Evolutionary conservation across 805 yeast genomes (phyloP), one percentile per base, ranked within the genome.

Genomic region (Metschnikowia continentalis): DNA sequence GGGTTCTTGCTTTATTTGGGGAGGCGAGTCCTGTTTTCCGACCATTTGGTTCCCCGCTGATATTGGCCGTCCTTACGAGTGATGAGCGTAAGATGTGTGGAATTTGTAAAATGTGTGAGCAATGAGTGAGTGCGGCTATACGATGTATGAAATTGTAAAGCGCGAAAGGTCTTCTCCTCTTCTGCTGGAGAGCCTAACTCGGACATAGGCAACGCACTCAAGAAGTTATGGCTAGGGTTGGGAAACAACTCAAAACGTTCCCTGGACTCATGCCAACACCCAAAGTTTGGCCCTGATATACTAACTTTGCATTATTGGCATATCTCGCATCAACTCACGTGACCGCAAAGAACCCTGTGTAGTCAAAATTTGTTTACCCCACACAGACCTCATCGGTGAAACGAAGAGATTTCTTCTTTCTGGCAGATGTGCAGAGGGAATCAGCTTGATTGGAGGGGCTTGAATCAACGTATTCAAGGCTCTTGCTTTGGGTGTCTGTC

Each of bases 351-450:
- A 10, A 19, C 17, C 20, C 19, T 10, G 23, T 7, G 17, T 35
- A 15, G 17, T n/a, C 8, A 8, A 14, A 35, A 20, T 23, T 11
- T 17, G 7, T 36, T 37, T 20, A 37, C 40, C 40, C 40, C 26
- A 35, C 47, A 17, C 40, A 44, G 8, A 44, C 47, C 17, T 44
- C 47, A 44, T 44, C 47, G 13, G 41, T 44, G 17, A 44, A 44
- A 7, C 47, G 47, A 14, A 44, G 41, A 8, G 40, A 44, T 15
- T 44, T 44, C 26, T 44, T 44, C 33, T 42, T 42, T 8, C 19
- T 42, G 8, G 38, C 14, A 3, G 32, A 32, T n/a, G 38, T 19
- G 32, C 11, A 33, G 11, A 15, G 43, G 6, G 43, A n/a, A 26
- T n/a, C 46, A 5, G 14, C 19, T 19, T 20, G 36, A 13, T 32